A percentile compares a stretch with the other conserved stretches of the same genome.
phyloP scores from a whole-genome alignment of 108 stramenopile genomes.

The Schizochytrium sp. region DNA sequence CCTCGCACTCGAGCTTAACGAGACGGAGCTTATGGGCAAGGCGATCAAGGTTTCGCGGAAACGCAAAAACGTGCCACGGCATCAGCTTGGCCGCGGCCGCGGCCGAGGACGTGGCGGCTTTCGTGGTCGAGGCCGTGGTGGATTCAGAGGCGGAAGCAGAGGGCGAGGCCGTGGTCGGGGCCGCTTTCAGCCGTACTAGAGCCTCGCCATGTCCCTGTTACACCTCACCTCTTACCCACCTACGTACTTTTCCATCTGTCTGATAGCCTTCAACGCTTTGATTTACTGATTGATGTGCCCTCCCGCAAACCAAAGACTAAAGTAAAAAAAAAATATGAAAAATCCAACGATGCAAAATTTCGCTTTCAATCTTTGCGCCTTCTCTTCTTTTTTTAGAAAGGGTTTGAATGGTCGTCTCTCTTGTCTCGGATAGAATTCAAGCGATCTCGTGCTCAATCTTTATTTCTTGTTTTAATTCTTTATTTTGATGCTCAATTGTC shows the following conservation, averaged over 20 bases:
- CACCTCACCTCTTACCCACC: not conserved
- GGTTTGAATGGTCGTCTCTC: too few relatives aligned
- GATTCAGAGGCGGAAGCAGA: not conserved
- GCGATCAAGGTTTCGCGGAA: constrained; percentile 78
- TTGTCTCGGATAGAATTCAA: too few relatives aligned
- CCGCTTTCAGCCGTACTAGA: constrained; percentile 11
- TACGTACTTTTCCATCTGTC: not conserved
- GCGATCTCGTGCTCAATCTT: too few relatives aligned
- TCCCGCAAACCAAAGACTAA: too few relatives aligned
- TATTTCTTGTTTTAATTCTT: too few relatives aligned
- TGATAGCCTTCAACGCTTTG: not conserved
- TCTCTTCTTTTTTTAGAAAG: too few relatives aligned
- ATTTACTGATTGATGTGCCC: too few relatives aligned
- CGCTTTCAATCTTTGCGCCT: too few relatives aligned
- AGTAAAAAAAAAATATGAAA: too few relatives aligned
- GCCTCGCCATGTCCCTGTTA: not conserved
- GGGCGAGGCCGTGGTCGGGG: not conserved
- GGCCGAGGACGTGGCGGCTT: constrained; percentile 19
- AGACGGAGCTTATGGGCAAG: constrained; percentile 81
- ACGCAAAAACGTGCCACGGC: constrained; percentile 58
- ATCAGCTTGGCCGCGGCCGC: constrained; percentile 10
- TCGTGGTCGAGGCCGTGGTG: constrained; percentile 17
- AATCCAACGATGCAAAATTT: too few relatives aligned
- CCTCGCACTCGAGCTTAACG: constrained; percentile 81
- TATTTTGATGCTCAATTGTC: too few relatives aligned